Base-by-base conservation (phyloP, 768 basidiomycete genomes). In the Mycena indigotica region DNA sequence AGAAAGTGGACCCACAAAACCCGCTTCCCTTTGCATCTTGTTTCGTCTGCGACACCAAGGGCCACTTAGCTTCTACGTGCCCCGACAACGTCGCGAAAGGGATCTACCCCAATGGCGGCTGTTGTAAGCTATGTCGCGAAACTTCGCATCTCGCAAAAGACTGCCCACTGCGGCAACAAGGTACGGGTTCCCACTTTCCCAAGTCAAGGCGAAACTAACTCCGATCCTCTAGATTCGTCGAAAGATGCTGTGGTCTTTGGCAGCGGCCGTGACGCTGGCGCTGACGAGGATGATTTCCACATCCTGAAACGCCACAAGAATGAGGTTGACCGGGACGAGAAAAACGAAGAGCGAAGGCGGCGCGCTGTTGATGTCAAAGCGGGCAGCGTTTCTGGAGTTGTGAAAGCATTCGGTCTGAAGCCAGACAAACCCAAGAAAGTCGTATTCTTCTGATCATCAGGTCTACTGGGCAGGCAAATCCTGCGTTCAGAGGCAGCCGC, bases 271-370 rank as follows among this genome's bases (percentile, higher is more conserved):
- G 84, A 78, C 35, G 85, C 81, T 0, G 93, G 93, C 23, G 88
- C 95, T 8, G 95, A 98, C 68, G 95, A 98, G 70, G 95, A 98
- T 67, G 95, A 97, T 69, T 97, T 95, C 73, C 94, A 95, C 70
- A 77, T 78, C 0, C 80, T 94, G 70, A 88, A 87, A 68, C 82
- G 93, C 41, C 80, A 75, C 52, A 83, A 77, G 44, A 73, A 70
- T 10, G 84, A 87, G 57, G 76, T 91, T 0, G 84, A 89, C 26
- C 77, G 72, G 26, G 83, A 85, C 25, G 85, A 88, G 65, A 84
- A 80, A 64, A 69, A 66, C 41, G 75, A 78, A 50, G 77, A 77
- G 25, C 80, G 73, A 58, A 39, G 62, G 28, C 82, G 73, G 68
- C 76, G 76, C 46, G 62, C 62, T 58, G 68, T 77, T 0, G 77